These are phyloP conservation scores for Ambrosia trifida DNA, from an alignment of 129 eudicot genomes.

Conservation along the genomic window DNA sequence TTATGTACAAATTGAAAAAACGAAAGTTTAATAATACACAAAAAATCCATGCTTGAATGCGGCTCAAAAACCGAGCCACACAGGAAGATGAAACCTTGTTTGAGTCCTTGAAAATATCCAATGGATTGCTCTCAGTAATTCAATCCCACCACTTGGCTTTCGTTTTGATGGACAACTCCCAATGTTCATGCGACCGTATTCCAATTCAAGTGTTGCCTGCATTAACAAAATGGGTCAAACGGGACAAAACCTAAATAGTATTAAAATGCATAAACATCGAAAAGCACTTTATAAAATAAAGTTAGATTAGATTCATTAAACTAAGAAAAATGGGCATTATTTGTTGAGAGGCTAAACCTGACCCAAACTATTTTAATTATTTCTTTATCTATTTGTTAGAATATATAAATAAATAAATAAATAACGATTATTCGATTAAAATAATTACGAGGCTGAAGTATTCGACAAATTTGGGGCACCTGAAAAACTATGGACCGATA, in stretches of 20 bases:
- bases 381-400: neutral
- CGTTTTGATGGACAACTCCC: constrained; percentile 84
- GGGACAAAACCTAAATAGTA: neutral
- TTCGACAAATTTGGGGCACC: constrained; percentile 77
- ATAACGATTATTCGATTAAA: neutral
- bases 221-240: neutral
- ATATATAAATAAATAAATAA: neutral
- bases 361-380: neutral
- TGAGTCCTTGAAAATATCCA: constrained; percentile 93
- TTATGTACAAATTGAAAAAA: too few relatives aligned
- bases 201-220: constrained; percentile 82
- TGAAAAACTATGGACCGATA: constrained; percentile 75
- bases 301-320: too few relatives aligned
- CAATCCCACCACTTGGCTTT: constrained; percentile 84
- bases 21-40: too few relatives aligned
- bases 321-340: neutral
- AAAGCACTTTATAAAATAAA: too few relatives aligned
- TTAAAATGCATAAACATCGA: neutral
- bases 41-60: constrained; percentile 67
- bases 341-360: neutral
- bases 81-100: constrained; percentile 78
- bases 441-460: constrained; percentile 72
- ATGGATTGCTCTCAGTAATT: constrained; percentile 82
- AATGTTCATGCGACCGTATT: constrained; percentile 85
- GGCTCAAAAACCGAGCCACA: constrained; percentile 80